A percentile compares a stretch with the other conserved stretches of the same genome.
phyloP scores from a whole-genome alignment of 176 grass and related monocot genomes.

The barley (Hordeum vulgare) region DNA sequence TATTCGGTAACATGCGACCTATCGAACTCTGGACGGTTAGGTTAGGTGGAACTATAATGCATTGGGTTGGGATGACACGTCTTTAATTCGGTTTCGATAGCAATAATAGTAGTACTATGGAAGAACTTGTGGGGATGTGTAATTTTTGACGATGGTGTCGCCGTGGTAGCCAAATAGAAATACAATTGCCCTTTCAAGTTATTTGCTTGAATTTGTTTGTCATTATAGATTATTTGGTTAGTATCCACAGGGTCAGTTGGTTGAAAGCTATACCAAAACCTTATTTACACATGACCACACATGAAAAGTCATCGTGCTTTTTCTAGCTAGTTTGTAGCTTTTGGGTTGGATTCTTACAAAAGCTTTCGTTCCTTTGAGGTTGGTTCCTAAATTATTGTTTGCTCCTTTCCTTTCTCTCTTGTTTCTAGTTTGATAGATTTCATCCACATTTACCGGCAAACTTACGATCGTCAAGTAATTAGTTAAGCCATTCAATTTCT shows the following conservation, averaged over 20 bases:
- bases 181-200: background rate
- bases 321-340: background rate
- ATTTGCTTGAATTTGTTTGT: background rate
- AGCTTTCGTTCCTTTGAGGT: background rate
- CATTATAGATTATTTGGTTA: constrained; percentile 2
- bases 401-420: background rate
- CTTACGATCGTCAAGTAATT: too few relatives aligned
- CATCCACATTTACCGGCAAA: too few relatives aligned
- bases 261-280: constrained; percentile 11
- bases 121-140: too few relatives aligned
- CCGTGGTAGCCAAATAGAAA: background rate
- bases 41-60: too few relatives aligned
- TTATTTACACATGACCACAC: constrained; percentile 6
- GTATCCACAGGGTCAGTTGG: background rate
- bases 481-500: too few relatives aligned
- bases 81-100: too few relatives aligned
- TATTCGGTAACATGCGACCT: too few relatives aligned
- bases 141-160: too few relatives aligned
- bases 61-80: too few relatives aligned
- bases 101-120: too few relatives aligned
- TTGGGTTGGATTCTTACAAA: background rate
- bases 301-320: background rate
- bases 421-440: too few relatives aligned
- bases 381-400: background rate
- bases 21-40: too few relatives aligned